Base-by-base conservation (phyloP, 2,329 filamentous ascomycete genomes). In the Trichophaea hybrida region DNA sequence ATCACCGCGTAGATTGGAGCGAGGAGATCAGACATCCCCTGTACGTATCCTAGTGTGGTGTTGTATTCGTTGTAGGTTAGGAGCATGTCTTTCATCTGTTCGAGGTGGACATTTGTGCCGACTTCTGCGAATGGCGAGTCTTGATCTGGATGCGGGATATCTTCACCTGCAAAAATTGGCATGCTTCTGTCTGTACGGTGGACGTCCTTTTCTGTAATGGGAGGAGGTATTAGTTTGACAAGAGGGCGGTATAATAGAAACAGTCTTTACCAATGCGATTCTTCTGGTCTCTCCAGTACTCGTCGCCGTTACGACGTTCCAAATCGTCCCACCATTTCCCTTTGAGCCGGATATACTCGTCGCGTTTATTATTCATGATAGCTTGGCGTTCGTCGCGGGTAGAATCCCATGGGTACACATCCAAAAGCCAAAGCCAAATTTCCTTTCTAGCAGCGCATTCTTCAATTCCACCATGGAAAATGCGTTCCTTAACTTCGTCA, bases 81-180 rank as follows among this genome's bases (percentile, higher is more conserved):
- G 0, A 98, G 83, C 87, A 98, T 94, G 71, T 98, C 93, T 74
- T 98, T 98, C 81, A 98, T 87, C 75, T 98, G 93, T 73, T 98
- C 93, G 64, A 98, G 80, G 72, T 98, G 93, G 5, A 96, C 90
- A 69, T 98, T 98, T 51, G 93, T 98, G 64, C 93, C 93, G 3
- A 84, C 81, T 49, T 90, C 86, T 10, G 91, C 88, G 72, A 97
- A 98, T 0, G 93, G 91, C 0, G 91, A 97, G 63, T 91, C 87
- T 0, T 93, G 93, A 69, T 98, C 93, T 0, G 93, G 94, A 70
- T 98, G 93, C 6, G 93, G 91, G 44, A 89, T 94, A 69, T 97
- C 93, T 73, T 98, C 93, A 63, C 93, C 93, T 6, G 88, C 85
- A 71, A 98, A 98, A 44, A 98, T 85, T n/a, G 88, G 85, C 34